These are phyloP conservation scores for Ophiocordyceps robertsii DNA, from an alignment of 2,329 filamentous ascomycete genomes.

Conservation along the genomic window DNA sequence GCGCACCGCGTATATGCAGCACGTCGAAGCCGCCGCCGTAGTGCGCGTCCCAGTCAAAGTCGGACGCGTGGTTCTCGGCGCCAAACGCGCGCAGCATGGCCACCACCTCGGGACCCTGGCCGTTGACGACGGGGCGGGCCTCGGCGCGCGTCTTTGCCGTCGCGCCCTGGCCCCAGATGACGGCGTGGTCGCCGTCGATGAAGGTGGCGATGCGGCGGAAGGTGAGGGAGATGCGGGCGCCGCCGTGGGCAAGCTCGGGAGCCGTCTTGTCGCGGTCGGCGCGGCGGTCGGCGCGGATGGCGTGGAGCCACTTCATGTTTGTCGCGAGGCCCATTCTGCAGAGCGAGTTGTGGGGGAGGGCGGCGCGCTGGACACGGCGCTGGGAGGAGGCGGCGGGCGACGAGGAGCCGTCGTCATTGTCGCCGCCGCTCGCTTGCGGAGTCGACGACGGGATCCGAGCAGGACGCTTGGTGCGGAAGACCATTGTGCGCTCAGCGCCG, in stretches of 20 bases:
- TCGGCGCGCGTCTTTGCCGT: conserved; percentile 47
- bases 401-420: neutral
- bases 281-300: conserved; percentile 81
- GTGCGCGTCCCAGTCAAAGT: conserved; percentile 59
- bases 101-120: conserved; percentile 50
- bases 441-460: conserved; percentile 21
- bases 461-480: conserved; percentile 66
- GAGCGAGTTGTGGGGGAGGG: conserved; percentile 78
- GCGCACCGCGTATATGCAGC: conserved; percentile 45
- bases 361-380: conserved; percentile 52
- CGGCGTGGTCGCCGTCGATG: conserved; percentile 45
- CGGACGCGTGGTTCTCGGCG: conserved; percentile 61
- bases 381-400: neutral
- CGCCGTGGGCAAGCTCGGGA: conserved; percentile 58
- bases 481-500: conserved; percentile 85
- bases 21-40: conserved; percentile 84
- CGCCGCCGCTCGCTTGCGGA: neutral
- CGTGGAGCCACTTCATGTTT: conserved; percentile 81
- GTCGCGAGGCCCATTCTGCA: conserved; percentile 70
- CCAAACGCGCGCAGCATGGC: conserved; percentile 69
- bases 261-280: conserved; percentile 49
- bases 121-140: conserved; percentile 55
- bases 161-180: conserved; percentile 90
- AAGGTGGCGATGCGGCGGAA: conserved; percentile 86
- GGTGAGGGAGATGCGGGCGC: conserved; percentile 79